Conservation (phyloP, 2,329 filamentous ascomycete species). For the Microdochium trichocladiopsis region DNA sequence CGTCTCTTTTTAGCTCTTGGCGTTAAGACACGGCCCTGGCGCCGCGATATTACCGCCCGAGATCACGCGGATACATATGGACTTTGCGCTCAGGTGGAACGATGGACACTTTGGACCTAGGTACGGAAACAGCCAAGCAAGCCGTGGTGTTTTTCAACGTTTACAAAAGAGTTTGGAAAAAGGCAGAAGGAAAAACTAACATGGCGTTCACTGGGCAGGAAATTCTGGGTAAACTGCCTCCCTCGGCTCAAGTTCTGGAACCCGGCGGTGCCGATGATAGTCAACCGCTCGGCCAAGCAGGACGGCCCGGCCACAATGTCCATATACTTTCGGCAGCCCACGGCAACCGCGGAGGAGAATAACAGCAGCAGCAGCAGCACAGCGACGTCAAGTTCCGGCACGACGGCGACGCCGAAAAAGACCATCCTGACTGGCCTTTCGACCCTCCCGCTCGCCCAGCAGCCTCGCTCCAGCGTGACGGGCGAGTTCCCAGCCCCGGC, state of each 20-base stretch:
- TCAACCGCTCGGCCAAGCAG: constrained; percentile 60
- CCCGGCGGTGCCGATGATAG: constrained; percentile 73
- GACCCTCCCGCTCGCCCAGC: constrained; percentile 20
- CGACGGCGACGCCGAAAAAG: no score
- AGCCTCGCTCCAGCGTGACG: constrained; percentile 38
- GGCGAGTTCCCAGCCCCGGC: constrained; percentile 41
- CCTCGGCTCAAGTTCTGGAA: constrained; percentile 93
- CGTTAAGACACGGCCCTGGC: constrained; percentile 70
- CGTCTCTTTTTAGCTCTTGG: constrained; percentile 17
- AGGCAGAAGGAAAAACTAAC: neutral
- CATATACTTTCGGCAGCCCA: constrained; percentile 50
- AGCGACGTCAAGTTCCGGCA: no score
- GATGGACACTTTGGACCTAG: constrained; percentile 67
- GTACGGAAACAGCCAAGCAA: constrained; percentile 34
- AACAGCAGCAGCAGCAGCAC: no score
- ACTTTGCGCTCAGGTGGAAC: constrained; percentile 56
- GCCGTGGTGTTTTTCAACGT: no score
- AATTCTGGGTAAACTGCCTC: constrained; percentile 81
- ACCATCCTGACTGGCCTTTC: constrained; percentile 5
- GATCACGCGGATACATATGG: constrained; percentile 67
- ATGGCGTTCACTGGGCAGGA: constrained; percentile 41
- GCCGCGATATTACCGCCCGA: constrained; percentile 73
- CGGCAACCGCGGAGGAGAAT: constrained; percentile 11
- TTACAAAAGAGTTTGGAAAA: no score
- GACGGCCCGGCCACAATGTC: constrained; percentile 53